Percentiles rank a stretch among this genome's conserved stretches.
These are phyloP conservation scores for Tetrapisispora arboricola DNA, from an alignment of 805 yeast genomes.

Conservation along the genomic window DNA sequence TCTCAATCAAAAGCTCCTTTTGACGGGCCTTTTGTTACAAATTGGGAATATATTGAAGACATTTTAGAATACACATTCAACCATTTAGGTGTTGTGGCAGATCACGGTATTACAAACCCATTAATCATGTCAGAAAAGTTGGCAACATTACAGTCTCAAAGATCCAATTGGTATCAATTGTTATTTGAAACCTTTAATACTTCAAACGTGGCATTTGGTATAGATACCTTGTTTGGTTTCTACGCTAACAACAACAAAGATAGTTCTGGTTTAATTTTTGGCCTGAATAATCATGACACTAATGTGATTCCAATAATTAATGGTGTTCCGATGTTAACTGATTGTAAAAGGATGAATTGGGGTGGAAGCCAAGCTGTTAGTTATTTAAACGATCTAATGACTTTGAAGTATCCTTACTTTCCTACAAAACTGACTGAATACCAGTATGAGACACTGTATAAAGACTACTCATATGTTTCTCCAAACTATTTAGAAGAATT, in stretches of 20 bases:
- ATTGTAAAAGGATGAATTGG: constrained; percentile 78
- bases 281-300: constrained; percentile 75
- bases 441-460: constrained; percentile 59
- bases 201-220: constrained; percentile 68
- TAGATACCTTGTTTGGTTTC: constrained; percentile 73
- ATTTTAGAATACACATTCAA: constrained; percentile 76
- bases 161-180: constrained; percentile 68
- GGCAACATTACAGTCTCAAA: constrained; percentile 59
- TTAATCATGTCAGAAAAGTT: constrained; percentile 70
- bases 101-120: constrained; percentile 61
- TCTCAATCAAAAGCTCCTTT: constrained; percentile 68
- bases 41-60: constrained; percentile 85
- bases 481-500: constrained; percentile 57
- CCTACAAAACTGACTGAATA: constrained; percentile 58
- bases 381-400: constrained; percentile 51
- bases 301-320: constrained; percentile 70
- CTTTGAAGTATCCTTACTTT: constrained; percentile 83
- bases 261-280: constrained; percentile 62
- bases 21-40: constrained; percentile 78
- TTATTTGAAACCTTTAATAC: constrained; percentile 74
- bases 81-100: constrained; percentile 56
- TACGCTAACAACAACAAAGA: constrained; percentile 38
- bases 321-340: constrained; percentile 55
- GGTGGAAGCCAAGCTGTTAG: constrained; percentile 73
- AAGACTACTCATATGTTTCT: constrained; percentile 73